phyloP scores from a whole-genome alignment of 2,329 filamentous ascomycete genomes.

The Cladosporium halotolerans region DNA sequence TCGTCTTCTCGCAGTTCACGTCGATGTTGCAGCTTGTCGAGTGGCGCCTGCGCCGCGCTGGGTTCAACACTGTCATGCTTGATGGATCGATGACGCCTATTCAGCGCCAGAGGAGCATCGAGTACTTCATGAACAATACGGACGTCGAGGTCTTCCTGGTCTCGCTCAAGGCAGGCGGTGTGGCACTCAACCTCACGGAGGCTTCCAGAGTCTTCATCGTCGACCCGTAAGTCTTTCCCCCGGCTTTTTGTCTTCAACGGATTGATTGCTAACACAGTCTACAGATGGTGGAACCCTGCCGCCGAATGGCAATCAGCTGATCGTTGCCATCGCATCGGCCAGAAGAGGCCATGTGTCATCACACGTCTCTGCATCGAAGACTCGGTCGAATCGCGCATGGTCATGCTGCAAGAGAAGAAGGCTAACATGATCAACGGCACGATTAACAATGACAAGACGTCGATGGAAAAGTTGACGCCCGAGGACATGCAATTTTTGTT shows the following conservation, averaged over 20 bases:
- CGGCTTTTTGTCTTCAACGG: constrained; percentile 18
- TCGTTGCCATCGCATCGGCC: constrained; percentile 78
- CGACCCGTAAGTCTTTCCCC: constrained; percentile 65
- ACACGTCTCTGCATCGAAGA: constrained; percentile 95
- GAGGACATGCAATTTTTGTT: constrained; percentile 97
- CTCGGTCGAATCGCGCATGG: constrained; percentile 92
- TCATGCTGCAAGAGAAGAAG: constrained; percentile 96
- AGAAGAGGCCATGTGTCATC: constrained; percentile 87
- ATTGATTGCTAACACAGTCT: constrained; percentile 4
- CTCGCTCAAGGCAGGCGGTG: constrained; percentile 90
- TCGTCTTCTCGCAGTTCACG: constrained; percentile 96
- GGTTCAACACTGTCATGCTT: constrained; percentile 96
- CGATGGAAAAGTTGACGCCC: constrained; percentile 83
- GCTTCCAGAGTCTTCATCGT: constrained; percentile 93
- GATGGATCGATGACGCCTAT: constrained; percentile 95
- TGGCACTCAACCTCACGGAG: constrained; percentile 91
- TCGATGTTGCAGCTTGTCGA: constrained; percentile 96
- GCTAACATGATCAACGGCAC: constrained; percentile 86
- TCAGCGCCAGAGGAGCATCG: constrained; percentile 86
- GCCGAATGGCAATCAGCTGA: constrained; percentile 98
- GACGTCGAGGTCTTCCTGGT: constrained; percentile 95
- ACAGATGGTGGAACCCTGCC: constrained; percentile 98
- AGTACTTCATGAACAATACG: constrained; percentile 92
- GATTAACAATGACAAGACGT: constrained; percentile 85
- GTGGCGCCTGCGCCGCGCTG: constrained; percentile 92